These are phyloP conservation scores for Candida krabiensis DNA, from an alignment of 805 yeast genomes.

Conservation along the genomic window DNA sequence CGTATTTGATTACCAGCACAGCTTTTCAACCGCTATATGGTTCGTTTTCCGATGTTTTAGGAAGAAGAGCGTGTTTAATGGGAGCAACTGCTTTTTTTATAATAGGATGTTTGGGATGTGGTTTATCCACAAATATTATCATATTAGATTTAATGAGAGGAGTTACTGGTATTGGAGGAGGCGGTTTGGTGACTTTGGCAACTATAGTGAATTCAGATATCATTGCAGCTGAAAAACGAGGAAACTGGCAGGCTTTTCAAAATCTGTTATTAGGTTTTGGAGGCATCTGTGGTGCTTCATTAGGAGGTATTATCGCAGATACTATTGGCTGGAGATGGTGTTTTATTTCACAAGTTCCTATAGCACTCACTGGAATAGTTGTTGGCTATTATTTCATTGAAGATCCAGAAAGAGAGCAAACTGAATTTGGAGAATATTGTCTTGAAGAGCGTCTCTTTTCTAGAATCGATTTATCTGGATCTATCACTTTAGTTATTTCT, in stretches of 20 bases:
- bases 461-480: conserved; percentile 14
- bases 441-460: not conserved
- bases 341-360: conserved; percentile 48
- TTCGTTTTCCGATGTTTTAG: conserved; percentile 48
- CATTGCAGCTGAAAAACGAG: conserved; percentile 70
- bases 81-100: conserved; percentile 29
- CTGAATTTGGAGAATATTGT: no score
- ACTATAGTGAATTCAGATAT: conserved; percentile 73
- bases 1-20: conserved; percentile 35
- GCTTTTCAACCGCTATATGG: conserved; percentile 52
- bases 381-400: conserved; percentile 36
- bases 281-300: conserved; percentile 62
- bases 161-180: conserved; percentile 83
- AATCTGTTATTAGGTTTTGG: conserved; percentile 74
- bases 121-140: conserved; percentile 38
- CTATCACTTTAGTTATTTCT: conserved; percentile 12
- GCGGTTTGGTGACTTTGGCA: conserved; percentile 70
- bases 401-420: conserved; percentile 33
- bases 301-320: conserved; percentile 53
- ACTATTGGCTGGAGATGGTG: conserved; percentile 62
- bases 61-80: conserved; percentile 37
- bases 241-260: conserved; percentile 75
- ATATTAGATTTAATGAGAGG: conserved; percentile 53
- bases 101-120: conserved; percentile 40
- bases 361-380: conserved; percentile 40